phyloP scores from a whole-genome alignment of 2,329 filamentous ascomycete species.

The Pezizomycotina sp. region DNA sequence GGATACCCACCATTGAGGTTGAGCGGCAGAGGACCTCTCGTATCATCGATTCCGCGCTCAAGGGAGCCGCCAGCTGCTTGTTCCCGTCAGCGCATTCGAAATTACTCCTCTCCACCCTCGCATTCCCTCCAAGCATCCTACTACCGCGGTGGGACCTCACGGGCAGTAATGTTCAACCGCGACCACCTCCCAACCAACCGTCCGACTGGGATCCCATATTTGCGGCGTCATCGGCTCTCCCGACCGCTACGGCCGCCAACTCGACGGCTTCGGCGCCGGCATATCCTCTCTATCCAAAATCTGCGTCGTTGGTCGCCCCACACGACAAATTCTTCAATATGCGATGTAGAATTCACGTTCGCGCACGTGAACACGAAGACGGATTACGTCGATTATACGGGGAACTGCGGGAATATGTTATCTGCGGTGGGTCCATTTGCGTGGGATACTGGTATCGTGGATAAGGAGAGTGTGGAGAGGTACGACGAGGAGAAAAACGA shows the following conservation, averaged over 20 bases:
- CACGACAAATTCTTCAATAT: conserved; percentile 33
- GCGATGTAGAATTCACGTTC: conserved; percentile 56
- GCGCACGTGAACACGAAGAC: conserved; percentile 50
- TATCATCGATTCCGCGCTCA: too few species aligned
- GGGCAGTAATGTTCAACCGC: conserved; percentile 44
- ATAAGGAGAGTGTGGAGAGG: conserved; percentile 22
- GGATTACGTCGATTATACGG: conserved; percentile 44
- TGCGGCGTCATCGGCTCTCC: conserved; percentile 46
- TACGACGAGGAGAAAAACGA: conserved; percentile 20
- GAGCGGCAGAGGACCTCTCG: too few species aligned
- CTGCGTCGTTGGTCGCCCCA: conserved; percentile 41
- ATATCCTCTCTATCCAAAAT: conserved; percentile 55
- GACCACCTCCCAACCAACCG: conserved; percentile 36
- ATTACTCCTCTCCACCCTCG: too few species aligned
- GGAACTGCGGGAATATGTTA: conserved; percentile 64
- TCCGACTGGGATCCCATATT: conserved; percentile 40
- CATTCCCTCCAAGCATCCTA: conserved; percentile 38
- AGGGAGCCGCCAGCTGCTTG: too few species aligned
- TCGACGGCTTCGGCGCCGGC: conserved; percentile 55
- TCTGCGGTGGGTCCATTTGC: conserved; percentile 50
- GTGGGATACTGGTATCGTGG: conserved; percentile 39
- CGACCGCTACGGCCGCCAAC: conserved; percentile 50
- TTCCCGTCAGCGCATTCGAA: too few species aligned
- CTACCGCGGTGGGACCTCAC: conserved; percentile 54
- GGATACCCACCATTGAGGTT: too few species aligned